Evolutionary conservation across 495 filamentous ascomycete genomes (phyloP).

Genomic region (Aspergillus cavernicola): DNA sequence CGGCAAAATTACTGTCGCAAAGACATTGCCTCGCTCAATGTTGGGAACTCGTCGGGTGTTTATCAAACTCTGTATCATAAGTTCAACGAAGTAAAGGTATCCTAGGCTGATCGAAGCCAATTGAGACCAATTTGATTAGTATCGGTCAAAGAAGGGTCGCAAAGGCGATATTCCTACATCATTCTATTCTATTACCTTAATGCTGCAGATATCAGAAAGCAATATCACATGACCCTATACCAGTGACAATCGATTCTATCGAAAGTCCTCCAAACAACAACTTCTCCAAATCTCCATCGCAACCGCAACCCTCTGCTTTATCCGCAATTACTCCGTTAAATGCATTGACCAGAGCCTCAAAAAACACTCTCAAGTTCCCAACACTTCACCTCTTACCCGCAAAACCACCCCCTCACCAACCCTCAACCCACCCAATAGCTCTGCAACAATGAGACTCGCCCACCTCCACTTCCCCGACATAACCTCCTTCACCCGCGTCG

Average conservation of each 20-base stretch:
- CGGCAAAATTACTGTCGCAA: background rate
- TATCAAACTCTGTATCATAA: too few relatives aligned
- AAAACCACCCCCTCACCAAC: background rate
- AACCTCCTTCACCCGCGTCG: slow-evolving; percentile 47
- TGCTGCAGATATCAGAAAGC: too few relatives aligned
- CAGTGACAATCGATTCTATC: slow-evolving; percentile 8
- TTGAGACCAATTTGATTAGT: too few relatives aligned
- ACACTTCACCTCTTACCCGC: background rate
- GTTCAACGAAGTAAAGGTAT: too few relatives aligned
- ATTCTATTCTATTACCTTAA: too few relatives aligned
- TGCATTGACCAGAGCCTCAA: too few relatives aligned
- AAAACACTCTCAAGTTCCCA: background rate
- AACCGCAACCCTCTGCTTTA: background rate
- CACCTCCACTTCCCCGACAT: slow-evolving; percentile 67
- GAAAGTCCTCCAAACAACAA: background rate
- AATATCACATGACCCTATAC: slow-evolving; percentile 12
- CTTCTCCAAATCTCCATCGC: background rate
- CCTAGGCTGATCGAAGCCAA: too few relatives aligned
- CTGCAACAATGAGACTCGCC: slow-evolving; percentile 46
- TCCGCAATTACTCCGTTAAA: background rate
- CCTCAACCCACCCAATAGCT: background rate
- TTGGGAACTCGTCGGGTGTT: too few relatives aligned
- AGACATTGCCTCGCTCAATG: background rate
- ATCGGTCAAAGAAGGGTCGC: too few relatives aligned
- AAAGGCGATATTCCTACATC: too few relatives aligned